Evolutionary conservation across 2,329 filamentous ascomycete species (phyloP).

Genomic region (Fusarium hostae): DNA sequence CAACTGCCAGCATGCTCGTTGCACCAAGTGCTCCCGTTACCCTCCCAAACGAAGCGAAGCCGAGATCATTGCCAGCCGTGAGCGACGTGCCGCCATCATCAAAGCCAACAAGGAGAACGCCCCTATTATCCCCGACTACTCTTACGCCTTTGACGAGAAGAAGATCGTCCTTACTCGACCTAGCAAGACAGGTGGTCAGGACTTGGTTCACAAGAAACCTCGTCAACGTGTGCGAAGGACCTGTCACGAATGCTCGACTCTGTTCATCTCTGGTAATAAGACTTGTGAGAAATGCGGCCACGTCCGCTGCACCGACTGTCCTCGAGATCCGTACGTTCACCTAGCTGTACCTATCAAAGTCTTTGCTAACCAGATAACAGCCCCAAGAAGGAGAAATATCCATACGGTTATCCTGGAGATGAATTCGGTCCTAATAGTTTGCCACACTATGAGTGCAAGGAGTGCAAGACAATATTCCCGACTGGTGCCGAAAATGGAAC

Average conservation of each 20-base stretch:
- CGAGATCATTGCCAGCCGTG: constrained; percentile 63
- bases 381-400: constrained; percentile 75
- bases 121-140: constrained; percentile 62
- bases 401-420: constrained; percentile 76
- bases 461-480: constrained; percentile 70
- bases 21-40: constrained; percentile 81
- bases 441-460: constrained; percentile 69
- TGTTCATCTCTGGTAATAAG: constrained; percentile 70
- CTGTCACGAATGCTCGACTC: constrained; percentile 77
- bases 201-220: constrained; percentile 76
- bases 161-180: constrained; percentile 69
- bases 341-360: constrained; percentile 6
- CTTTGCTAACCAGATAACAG: constrained; percentile 50
- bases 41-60: constrained; percentile 73
- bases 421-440: constrained; percentile 63
- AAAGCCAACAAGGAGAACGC: constrained; percentile 69
- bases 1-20: constrained; percentile 82
- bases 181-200: constrained; percentile 73
- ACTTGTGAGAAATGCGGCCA: constrained; percentile 77
- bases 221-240: constrained; percentile 78
- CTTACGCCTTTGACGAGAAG: constrained; percentile 57
- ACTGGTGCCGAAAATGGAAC: constrained; percentile 61
- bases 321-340: constrained; percentile 77
- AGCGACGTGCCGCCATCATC: constrained; percentile 59
- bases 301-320: constrained; percentile 81